A percentile compares a stretch with the other conserved stretches of the same genome.
phyloP scores from a whole-genome alignment of 2,329 filamentous ascomycete species.

The Verticillium dahliae region DNA sequence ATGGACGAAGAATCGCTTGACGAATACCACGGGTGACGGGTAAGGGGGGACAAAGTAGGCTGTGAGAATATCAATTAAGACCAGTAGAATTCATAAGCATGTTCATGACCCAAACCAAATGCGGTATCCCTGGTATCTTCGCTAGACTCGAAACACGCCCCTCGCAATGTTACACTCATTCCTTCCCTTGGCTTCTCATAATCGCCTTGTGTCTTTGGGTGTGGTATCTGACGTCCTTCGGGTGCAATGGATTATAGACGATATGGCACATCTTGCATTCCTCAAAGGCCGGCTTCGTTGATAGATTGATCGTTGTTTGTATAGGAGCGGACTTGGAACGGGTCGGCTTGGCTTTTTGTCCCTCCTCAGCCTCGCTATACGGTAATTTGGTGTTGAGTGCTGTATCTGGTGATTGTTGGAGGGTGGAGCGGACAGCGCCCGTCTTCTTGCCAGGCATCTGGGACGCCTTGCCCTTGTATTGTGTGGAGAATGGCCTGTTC shows the following conservation, averaged over 20 bases:
- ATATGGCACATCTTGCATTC: constrained; percentile 36
- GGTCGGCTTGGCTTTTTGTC: constrained; percentile 5
- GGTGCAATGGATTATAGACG: constrained; percentile 36
- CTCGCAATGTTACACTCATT: neutral
- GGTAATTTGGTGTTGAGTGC: neutral
- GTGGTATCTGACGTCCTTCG: constrained; percentile 36
- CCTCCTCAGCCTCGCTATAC: neutral
- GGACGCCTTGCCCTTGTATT: neutral
- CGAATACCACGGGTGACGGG: neutral
- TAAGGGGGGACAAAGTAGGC: neutral
- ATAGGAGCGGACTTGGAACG: constrained; percentile 17
- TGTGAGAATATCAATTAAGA: no score
- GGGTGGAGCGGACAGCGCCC: neutral
- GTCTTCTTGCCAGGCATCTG: neutral
- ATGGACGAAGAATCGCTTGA: no score
- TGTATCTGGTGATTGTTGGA: neutral
- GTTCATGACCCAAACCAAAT: neutral
- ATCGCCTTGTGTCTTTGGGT: constrained; percentile 27
- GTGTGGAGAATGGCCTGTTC: neutral
- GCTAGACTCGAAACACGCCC: neutral
- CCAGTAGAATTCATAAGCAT: neutral
- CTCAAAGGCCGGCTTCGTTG: constrained; percentile 31
- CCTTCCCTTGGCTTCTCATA: constrained; percentile 10
- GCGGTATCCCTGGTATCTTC: neutral
- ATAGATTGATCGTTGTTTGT: constrained; percentile 38